Base-by-base conservation (phyloP, 148 eudicot species). In the Rhododendron ferrugineum region DNA sequence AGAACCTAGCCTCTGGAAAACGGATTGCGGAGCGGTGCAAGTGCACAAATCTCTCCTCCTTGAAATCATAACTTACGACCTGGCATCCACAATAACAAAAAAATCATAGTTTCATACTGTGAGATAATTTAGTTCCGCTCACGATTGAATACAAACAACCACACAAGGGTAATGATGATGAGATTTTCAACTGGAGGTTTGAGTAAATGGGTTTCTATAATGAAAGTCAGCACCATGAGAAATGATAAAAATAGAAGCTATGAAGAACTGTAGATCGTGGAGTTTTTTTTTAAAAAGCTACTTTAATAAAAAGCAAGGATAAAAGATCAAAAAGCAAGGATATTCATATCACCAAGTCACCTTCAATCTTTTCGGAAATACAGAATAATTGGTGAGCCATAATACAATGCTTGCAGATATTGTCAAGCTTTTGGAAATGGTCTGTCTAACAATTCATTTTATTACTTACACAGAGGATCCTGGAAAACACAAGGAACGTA, bases 51-150 rank as follows among this genome's bases (percentile, higher is more conserved):
- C 99, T 94, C 78, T 93, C 94, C 87, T 96, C 93, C 93, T 96
- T 96, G 78, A 94, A 96, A 85, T 96, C 97, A 56, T 96, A 95
- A 78, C 99, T 94, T 28, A 96, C 94, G 42, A 96, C 98, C 99
- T 96, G 88, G 85, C 74, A 74, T 82, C 30, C 26, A 79, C 64
- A 9, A 72, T 68, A 1, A 75, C 49, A 1, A 75, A 4, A 56
- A 26, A 34, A 76, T 34, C 72, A n/a, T 42, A 37, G 32, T 77
- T 32, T 16, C 36, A 46, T 49, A 82, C 6, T 6, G 28, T 9
- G 62, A 72, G 66, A 66, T 44, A 84, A 13, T 70, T 60, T 44
- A 9, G n/a, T 74, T 42, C 73, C 37, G 34, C 11, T 18, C 62
- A 50, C 1, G 1, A 72, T 36, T 18, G 52, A 80, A n/a, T 23